phyloP scores from a whole-genome alignment of 371 early-diverging fungal species.

The Rhizopus microsporus region DNA sequence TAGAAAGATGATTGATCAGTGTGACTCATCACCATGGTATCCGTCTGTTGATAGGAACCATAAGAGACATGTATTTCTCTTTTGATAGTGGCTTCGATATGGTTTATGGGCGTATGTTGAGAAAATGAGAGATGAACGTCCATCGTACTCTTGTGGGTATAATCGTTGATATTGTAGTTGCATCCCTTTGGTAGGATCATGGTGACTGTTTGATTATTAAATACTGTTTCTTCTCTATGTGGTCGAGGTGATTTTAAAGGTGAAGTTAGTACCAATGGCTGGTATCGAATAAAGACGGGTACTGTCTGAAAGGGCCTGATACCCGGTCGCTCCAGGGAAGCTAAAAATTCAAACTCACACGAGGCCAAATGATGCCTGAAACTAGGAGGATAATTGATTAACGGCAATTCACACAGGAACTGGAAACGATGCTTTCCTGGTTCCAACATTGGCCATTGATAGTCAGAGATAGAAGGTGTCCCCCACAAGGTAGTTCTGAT shows the following conservation, averaged over 20 bases:
- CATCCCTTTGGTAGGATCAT: conserved; percentile 9
- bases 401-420: conserved; percentile 40
- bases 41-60: conserved; percentile 15
- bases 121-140: conserved; percentile 9
- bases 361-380: conserved; percentile 29
- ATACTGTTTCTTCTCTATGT: conserved; percentile 9
- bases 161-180: conserved; percentile 19
- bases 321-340: conserved; percentile 31
- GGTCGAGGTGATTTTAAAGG: conserved; percentile 5
- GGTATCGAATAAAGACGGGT: conserved; percentile 18
- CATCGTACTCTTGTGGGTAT: conserved; percentile 3
- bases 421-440: conserved; percentile 38
- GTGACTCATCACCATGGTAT: conserved; percentile 24
- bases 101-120: background rate
- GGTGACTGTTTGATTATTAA: conserved; percentile 7
- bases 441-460: conserved; percentile 33
- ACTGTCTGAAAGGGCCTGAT: conserved; percentile 31
- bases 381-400: conserved; percentile 42
- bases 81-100: conserved; percentile 15
- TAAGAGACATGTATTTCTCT: conserved; percentile 14
- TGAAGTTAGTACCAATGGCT: conserved; percentile 18
- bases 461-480: background rate
- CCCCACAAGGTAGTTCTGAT: conserved; percentile 40
- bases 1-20: conserved; percentile 17
- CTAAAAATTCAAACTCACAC: conserved; percentile 28